A percentile compares a stretch with the other conserved stretches of the same genome.
phyloP scores from a whole-genome alignment of 805 yeast species.

The Candida corydali region DNA sequence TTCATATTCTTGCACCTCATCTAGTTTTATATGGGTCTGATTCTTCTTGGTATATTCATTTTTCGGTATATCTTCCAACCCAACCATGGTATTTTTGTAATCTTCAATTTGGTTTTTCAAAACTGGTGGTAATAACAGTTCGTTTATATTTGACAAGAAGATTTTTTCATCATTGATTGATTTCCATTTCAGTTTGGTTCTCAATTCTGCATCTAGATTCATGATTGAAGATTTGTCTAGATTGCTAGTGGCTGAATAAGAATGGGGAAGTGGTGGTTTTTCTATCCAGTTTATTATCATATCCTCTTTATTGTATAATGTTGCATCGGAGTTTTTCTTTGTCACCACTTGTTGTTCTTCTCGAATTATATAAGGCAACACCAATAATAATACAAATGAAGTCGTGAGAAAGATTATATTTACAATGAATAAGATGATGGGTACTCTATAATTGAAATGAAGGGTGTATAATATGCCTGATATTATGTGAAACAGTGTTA shows the following conservation, averaged over 20 bases:
- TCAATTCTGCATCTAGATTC: conserved; percentile 10
- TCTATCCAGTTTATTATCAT: conserved; percentile 1
- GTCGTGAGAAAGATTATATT: conserved; percentile 9
- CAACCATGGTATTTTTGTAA: conserved; percentile 17
- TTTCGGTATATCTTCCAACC: conserved; percentile 17
- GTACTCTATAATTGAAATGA: neutral
- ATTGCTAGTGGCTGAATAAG: neutral
- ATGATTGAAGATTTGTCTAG: neutral
- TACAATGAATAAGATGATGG: conserved; percentile 10
- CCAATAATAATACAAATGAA: conserved; percentile 6
- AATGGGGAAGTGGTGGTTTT: neutral
- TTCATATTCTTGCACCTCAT: conserved; percentile 1
- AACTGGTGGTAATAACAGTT: conserved; percentile 30
- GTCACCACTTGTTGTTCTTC: neutral
- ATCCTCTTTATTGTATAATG: conserved; percentile 3
- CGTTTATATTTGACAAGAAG: conserved; percentile 25
- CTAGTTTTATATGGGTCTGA: neutral
- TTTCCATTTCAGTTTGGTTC: conserved; percentile 18
- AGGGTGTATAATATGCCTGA: conserved; percentile 10
- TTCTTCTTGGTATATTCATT: neutral
- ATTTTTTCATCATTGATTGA: conserved; percentile 26
- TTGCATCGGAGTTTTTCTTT: conserved; percentile 3
- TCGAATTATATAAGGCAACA: neutral
- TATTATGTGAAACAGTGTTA: conserved; percentile 9
- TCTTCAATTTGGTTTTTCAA: conserved; percentile 22